phyloP scores from a whole-genome alignment of 106 monocot genomes.

The Chionographis japonica region DNA sequence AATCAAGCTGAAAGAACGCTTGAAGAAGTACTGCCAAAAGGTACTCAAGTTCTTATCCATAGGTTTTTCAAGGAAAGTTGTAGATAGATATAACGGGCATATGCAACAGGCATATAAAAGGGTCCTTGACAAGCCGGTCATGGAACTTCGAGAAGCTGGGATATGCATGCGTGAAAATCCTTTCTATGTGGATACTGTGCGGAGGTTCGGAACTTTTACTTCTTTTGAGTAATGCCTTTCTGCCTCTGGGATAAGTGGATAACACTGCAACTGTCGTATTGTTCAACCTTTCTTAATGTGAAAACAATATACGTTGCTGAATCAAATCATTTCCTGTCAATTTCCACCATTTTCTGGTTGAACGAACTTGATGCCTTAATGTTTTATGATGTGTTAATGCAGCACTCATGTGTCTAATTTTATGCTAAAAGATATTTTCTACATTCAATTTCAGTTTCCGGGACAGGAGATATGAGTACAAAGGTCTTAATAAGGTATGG shows the following conservation, averaged over 20 bases:
- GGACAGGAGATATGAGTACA: constrained; percentile 96
- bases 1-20: constrained; percentile 76
- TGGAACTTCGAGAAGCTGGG: constrained; percentile 88
- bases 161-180: constrained; percentile 99
- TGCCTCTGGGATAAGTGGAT: not conserved
- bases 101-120: constrained; percentile 84
- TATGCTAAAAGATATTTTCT: not conserved
- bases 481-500: constrained; percentile 95
- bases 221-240: not conserved
- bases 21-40: constrained; percentile 95
- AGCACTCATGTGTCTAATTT: not conserved
- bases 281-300: no score
- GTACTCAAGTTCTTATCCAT: constrained; percentile 12
- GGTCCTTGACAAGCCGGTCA: constrained; percentile 88
- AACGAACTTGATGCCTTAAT: no score
- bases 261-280: no score
- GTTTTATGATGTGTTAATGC: no score
- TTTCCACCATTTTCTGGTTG: not conserved
- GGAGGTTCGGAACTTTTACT: constrained; percentile 55
- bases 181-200: constrained; percentile 94
- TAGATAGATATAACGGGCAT: not conserved
- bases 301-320: not conserved
- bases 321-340: no score
- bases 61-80: not conserved
- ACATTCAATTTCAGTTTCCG: constrained; percentile 61